Percentiles rank a stretch among this genome's conserved stretches.
phyloP scores from a whole-genome alignment of 2,329 filamentous ascomycete genomes.

The Phialemoniopsis sp. region DNA sequence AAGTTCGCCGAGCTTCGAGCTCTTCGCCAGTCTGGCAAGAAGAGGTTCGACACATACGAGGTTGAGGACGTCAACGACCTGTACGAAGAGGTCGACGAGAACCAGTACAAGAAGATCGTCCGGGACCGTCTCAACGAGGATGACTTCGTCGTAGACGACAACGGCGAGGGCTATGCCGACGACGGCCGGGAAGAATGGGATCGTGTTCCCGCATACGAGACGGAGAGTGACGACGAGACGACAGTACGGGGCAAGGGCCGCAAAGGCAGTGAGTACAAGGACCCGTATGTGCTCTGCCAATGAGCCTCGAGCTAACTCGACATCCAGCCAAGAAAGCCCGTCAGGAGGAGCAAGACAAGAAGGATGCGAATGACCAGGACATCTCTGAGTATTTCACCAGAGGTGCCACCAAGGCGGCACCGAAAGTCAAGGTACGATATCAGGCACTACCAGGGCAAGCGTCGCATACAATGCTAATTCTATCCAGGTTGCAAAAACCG shows the following conservation, averaged over 20 bases:
- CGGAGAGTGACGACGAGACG: conserved; percentile 70
- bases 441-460: neutral
- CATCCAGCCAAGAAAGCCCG: conserved; percentile 74
- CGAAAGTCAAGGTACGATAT: conserved; percentile 76
- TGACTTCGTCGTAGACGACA: conserved; percentile 98
- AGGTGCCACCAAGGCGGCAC: conserved; percentile 59
- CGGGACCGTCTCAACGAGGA: conserved; percentile 85
- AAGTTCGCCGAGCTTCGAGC: conserved; percentile 77
- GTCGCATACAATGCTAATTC: conserved; percentile 7
- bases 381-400: conserved; percentile 95
- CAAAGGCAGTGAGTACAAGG: conserved; percentile 40
- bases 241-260: conserved; percentile 40
- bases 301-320: too few relatives aligned
- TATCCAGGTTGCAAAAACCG: conserved; percentile 66
- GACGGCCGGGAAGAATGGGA: conserved; percentile 96
- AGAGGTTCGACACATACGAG: conserved; percentile 81
- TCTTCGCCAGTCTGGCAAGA: conserved; percentile 85
- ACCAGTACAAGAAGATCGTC: conserved; percentile 95
- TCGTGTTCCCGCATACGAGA: conserved; percentile 61
- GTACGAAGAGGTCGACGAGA: conserved; percentile 96
- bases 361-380: conserved; percentile 82
- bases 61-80: conserved; percentile 78
- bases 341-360: conserved; percentile 80
- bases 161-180: conserved; percentile 93
- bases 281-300: too few relatives aligned